These are phyloP conservation scores for Starmerella davenportii DNA, from an alignment of 805 yeast genomes.

Conservation along the genomic window DNA sequence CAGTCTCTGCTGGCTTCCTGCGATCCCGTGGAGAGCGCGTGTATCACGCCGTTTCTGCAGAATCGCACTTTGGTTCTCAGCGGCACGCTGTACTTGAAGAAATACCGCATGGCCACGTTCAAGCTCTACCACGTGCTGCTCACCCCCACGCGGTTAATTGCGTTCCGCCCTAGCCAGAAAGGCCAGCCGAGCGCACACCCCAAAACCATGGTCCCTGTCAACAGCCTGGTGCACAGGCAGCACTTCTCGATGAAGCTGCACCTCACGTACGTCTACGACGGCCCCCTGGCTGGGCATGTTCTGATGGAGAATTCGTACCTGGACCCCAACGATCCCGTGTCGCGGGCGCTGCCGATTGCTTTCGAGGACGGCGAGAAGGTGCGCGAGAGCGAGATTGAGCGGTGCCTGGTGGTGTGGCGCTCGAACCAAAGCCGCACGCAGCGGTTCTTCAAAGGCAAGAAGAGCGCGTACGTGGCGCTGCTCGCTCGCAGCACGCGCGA, in stretches of 20 bases:
- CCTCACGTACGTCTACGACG: slow-evolving; percentile 62
- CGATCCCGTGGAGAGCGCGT: slow-evolving; percentile 1
- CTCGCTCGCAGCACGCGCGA: slow-evolving; percentile 70
- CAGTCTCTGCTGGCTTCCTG: background rate
- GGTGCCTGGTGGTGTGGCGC: slow-evolving; percentile 75
- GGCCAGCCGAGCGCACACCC: slow-evolving; percentile 9
- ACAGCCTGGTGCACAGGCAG: slow-evolving; percentile 32
- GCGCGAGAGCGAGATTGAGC: slow-evolving; percentile 51
- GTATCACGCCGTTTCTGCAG: slow-evolving; percentile 34
- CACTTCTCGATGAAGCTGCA: slow-evolving; percentile 43
- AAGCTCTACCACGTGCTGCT: slow-evolving; percentile 41
- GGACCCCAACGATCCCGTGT: slow-evolving; percentile 36
- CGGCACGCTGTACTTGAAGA: slow-evolving; percentile 55
- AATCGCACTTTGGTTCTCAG: slow-evolving; percentile 41
- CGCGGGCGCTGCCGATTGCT: slow-evolving; percentile 45
- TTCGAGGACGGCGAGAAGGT: slow-evolving; percentile 76
- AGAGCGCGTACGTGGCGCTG: slow-evolving; percentile 51
- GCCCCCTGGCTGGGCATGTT: slow-evolving; percentile 39
- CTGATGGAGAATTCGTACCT: slow-evolving; percentile 31
- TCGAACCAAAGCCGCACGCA: slow-evolving; percentile 24
- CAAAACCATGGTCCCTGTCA: slow-evolving; percentile 26
- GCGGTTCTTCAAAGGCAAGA: slow-evolving; percentile 39
- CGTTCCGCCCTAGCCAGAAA: slow-evolving; percentile 26
- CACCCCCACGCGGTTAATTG: slow-evolving; percentile 48
- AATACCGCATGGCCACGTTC: slow-evolving; percentile 51